Evolutionary conservation across 2,329 filamentous ascomycete species (phyloP).

Genomic region (Calonectria henricotiae): DNA sequence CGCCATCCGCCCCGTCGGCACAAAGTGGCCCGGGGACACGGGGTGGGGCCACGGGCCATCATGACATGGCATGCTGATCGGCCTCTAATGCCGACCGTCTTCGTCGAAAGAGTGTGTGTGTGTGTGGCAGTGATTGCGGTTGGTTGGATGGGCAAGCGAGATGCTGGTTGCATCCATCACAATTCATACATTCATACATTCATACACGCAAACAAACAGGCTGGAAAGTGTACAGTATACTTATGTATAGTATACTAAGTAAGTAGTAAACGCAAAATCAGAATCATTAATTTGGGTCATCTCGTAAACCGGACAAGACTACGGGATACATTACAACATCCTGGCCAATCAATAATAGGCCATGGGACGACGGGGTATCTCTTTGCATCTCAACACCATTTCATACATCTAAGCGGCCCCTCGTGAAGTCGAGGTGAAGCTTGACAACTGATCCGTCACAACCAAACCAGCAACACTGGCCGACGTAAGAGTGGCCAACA

Average conservation of each 20-base stretch:
- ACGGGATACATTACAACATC: constrained; percentile 24
- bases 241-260: neutral
- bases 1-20: neutral
- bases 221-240: too few relatives aligned
- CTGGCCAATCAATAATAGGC: constrained; percentile 16
- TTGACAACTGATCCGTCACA: constrained; percentile 67
- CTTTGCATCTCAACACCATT: constrained; percentile 10
- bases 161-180: too few relatives aligned
- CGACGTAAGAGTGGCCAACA: constrained; percentile 84
- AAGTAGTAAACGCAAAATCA: constrained; percentile 17
- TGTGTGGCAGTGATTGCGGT: too few relatives aligned
- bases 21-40: constrained; percentile 11
- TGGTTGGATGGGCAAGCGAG: too few relatives aligned
- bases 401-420: neutral
- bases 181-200: too few relatives aligned
- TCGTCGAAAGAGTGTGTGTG: too few relatives aligned
- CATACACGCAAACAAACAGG: too few relatives aligned
- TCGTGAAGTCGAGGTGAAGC: constrained; percentile 36
- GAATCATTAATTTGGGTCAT: constrained; percentile 30
- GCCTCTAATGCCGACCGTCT: neutral
- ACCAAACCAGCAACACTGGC: constrained; percentile 86
- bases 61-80: neutral
- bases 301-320: constrained; percentile 33
- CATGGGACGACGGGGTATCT: constrained; percentile 25
- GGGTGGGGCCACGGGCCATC: neutral